Evolutionary conservation across 148 eudicot genomes (phyloP), one percentile per base, ranked within the genome.

Genomic region (Vaccinium vitisidaea): DNA sequence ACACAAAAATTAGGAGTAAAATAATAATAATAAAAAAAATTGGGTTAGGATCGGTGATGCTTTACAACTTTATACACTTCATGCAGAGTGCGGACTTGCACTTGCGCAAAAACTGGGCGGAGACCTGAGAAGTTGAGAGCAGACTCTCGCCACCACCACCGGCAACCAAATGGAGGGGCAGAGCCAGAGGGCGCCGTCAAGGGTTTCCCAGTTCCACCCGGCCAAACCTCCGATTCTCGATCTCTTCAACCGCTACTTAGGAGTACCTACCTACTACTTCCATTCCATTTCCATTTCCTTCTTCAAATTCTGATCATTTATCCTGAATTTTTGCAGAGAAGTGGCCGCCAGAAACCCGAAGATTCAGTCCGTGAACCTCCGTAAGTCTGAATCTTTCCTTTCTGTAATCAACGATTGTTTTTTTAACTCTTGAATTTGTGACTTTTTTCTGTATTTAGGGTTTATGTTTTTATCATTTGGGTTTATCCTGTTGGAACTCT

Each of bases 191-290:
- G 80, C 92, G 76, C 89, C 93, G 71, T 23, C 71, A 0, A 88
- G 96, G 84, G 88, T 95, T 50, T 85, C 81, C 75, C 95, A 91
- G 80, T 87, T 88, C 59, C 98, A 93, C 84, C 97, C 99, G 0
- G 93, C 98, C 12, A 90, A 92, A 80, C 83, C 95, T 54, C 83
- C 88, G 80, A 90, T 96, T 80, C 86, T 89, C 86, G 94, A 96
- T 82, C 97, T 96, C 86, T 93, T 96, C 94, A 93, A 92, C 77
- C 94, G 92, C 30, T 96, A 94, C 89, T 88, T 94, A 58, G 97
- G 98, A 84, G 98, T 93, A 87, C 54, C 8, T 93, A 87, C 54
- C 8, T 52, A 54, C 27, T 59, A 46, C 65, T 36, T 69, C 74
- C 74, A 43, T 71, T 23, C 9, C 63, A 23, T 58, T 19, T 54